phyloP scores from a whole-genome alignment of 1,284 basidiomycete genomes.

The Megacollybia platyphylla region DNA sequence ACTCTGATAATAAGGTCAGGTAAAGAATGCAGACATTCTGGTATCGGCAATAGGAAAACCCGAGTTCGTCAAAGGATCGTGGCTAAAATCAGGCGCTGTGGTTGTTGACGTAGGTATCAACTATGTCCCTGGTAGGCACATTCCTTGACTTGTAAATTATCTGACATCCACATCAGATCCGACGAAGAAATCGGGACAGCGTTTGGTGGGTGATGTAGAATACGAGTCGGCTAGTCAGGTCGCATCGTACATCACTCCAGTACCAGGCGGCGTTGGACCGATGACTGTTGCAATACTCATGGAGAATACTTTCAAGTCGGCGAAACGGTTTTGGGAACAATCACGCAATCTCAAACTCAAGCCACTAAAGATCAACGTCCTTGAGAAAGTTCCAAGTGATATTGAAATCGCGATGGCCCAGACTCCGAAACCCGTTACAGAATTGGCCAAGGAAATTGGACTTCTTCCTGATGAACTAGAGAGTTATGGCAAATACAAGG shows the following conservation, averaged over 20 bases:
- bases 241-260: conserved; percentile 90
- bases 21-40: conserved; percentile 84
- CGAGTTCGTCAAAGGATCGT: conserved; percentile 84
- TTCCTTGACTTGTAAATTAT: neutral
- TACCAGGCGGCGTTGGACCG: conserved; percentile 96
- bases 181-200: conserved; percentile 90
- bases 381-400: conserved; percentile 85
- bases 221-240: conserved; percentile 66
- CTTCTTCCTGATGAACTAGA: conserved; percentile 83
- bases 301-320: conserved; percentile 86
- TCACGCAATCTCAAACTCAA: conserved; percentile 57
- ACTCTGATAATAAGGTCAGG: conserved; percentile 22
- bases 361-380: conserved; percentile 69
- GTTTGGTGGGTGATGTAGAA: conserved; percentile 94
- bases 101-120: conserved; percentile 98
- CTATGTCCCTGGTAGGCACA: conserved; percentile 68
- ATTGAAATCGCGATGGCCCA: conserved; percentile 96
- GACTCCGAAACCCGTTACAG: conserved; percentile 79
- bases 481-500: conserved; percentile 93
- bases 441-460: conserved; percentile 85
- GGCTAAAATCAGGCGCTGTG: conserved; percentile 91
- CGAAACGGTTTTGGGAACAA: conserved; percentile 70
- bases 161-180: conserved; percentile 38
- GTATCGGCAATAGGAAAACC: conserved; percentile 91
- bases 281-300: conserved; percentile 99